A percentile compares a stretch with the other conserved stretches of the same genome.
phyloP scores from a whole-genome alignment of 169 alveolate genomes.

The Cryptosporidium baileyi region DNA sequence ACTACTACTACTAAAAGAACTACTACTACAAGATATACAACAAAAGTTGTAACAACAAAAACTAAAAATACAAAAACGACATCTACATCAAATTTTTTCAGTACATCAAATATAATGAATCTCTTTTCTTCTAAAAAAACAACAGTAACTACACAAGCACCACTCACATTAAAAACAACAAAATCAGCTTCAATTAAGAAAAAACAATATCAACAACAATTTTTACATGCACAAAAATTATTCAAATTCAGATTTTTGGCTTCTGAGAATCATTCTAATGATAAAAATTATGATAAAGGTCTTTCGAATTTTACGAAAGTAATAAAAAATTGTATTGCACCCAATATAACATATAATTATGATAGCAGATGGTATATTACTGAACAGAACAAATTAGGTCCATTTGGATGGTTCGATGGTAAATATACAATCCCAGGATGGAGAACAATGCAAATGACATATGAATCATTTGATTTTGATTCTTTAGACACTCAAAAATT shows the following conservation, averaged over 20 bases:
- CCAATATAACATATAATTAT: slow-evolving; percentile 36
- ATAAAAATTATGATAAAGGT: slow-evolving; percentile 29
- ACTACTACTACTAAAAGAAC: background rate
- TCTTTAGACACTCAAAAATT: slow-evolving; percentile 4
- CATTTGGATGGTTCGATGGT: slow-evolving; percentile 69
- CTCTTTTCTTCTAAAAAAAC: no score
- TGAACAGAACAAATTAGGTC: slow-evolving; percentile 62
- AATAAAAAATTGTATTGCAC: slow-evolving; percentile 32
- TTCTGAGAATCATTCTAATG: background rate
- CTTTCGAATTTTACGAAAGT: slow-evolving; percentile 11
- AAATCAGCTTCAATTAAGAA: slow-evolving; percentile 25
- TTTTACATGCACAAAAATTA: slow-evolving; percentile 31
- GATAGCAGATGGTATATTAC: slow-evolving; percentile 47
- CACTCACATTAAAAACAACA: background rate
- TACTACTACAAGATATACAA: background rate
- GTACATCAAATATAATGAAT: background rate
- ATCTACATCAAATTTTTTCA: background rate
- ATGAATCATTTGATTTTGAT: slow-evolving; percentile 66
- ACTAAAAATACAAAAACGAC: background rate
- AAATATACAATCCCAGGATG: slow-evolving; percentile 70
- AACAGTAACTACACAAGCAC: background rate
- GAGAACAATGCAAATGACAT: slow-evolving; percentile 55
- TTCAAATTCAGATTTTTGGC: background rate
- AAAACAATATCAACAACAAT: slow-evolving; percentile 12
- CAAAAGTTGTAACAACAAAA: background rate